Conservation (phyloP, 108 stramenopile species). For the Mayamaea pseudoterrestris region DNA sequence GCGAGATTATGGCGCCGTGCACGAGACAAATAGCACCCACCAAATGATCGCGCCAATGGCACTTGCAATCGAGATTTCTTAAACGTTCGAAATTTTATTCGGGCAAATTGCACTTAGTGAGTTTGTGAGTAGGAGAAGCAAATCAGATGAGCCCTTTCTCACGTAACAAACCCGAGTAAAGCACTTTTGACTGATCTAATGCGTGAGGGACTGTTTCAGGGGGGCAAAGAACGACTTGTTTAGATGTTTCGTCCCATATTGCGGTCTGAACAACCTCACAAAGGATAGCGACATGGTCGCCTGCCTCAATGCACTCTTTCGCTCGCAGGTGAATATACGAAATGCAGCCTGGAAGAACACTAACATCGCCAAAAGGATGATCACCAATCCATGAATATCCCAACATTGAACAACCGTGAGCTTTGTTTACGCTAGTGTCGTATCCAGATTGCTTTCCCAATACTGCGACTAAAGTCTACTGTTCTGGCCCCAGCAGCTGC, state of each 20-base stretch:
- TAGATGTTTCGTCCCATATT: conserved; percentile 24
- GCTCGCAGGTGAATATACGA: conserved; percentile 34
- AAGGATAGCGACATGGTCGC: conserved; percentile 50
- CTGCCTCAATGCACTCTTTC: conserved; percentile 27
- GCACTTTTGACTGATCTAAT: conserved; percentile 30
- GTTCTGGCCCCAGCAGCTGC: conserved; percentile 33
- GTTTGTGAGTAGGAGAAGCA: too few species aligned
- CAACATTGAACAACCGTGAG: conserved; percentile 17
- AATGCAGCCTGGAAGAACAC: conserved; percentile 42
- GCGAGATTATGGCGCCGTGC: too few species aligned
- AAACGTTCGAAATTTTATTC: too few species aligned
- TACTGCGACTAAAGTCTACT: conserved; percentile 28
- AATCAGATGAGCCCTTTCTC: conserved; percentile 40
- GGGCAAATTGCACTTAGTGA: too few species aligned
- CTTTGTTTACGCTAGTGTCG: conserved; percentile 16
- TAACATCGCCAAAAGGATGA: conserved; percentile 4
- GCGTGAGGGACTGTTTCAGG: neutral
- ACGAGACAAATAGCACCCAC: too few species aligned
- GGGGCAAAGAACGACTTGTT: conserved; percentile 11
- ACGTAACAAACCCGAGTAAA: conserved; percentile 44
- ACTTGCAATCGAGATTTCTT: too few species aligned
- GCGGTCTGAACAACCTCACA: conserved; percentile 33
- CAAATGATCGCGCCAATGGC: too few species aligned
- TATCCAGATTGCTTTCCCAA: conserved; percentile 42
- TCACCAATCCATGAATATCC: conserved; percentile 25